These are phyloP conservation scores for Deinandra increscens DNA, from an alignment of 129 eudicot species.

Conservation along the genomic window DNA sequence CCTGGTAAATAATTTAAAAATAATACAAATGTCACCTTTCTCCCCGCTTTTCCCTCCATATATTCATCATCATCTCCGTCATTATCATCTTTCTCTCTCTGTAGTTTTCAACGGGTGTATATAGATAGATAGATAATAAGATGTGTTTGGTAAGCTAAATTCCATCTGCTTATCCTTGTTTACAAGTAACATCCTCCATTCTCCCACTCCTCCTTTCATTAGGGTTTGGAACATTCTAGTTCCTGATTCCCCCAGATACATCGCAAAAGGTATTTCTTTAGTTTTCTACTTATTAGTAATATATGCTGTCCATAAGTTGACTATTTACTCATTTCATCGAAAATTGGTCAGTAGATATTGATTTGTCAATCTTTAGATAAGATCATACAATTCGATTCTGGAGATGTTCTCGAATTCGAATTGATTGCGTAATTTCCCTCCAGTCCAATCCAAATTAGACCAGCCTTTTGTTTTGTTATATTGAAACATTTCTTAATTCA, in stretches of 20 bases:
- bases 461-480: background rate
- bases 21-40: constrained; percentile 17
- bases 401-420: background rate
- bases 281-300: background rate
- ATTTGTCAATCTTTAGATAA: background rate
- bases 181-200: constrained; percentile 1
- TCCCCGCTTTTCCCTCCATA: constrained; percentile 37
- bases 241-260: constrained; percentile 13
- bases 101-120: constrained; percentile 28
- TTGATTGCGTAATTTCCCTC: background rate
- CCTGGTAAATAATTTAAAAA: constrained; percentile 11
- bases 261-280: constrained; percentile 7
- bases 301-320: constrained; percentile 10
- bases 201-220: background rate
- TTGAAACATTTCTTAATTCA: background rate
- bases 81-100: constrained; percentile 14
- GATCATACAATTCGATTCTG: background rate
- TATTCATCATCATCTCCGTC: constrained; percentile 17
- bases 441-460: background rate
- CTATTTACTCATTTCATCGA: background rate
- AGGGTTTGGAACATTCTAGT: constrained; percentile 17
- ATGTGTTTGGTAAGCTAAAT: constrained; percentile 61
- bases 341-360: too few relatives aligned
- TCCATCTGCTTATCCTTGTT: constrained; percentile 53
- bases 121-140: too few relatives aligned